Evolutionary conservation across 2,329 filamentous ascomycete genomes (phyloP).

Genomic region (Bisporella sp.): DNA sequence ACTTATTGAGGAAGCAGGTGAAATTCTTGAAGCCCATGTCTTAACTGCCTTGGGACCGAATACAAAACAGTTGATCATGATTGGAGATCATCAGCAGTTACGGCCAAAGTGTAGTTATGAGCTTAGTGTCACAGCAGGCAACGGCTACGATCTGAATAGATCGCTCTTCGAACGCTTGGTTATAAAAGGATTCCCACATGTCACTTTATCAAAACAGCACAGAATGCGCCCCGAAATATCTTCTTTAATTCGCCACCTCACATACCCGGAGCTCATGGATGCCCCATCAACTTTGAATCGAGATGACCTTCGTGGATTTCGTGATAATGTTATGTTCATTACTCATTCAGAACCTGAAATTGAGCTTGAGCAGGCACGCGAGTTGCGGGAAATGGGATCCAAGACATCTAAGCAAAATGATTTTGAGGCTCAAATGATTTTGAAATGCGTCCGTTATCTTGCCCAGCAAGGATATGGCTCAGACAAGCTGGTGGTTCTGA

Average conservation of each 20-base stretch:
- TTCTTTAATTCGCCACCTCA: slow-evolving; percentile 45
- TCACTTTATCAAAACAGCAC: slow-evolving; percentile 53
- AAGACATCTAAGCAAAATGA: slow-evolving; percentile 51
- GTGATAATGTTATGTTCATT: slow-evolving; percentile 56
- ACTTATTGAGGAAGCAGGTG: slow-evolving; percentile 66
- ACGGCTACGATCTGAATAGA: slow-evolving; percentile 59
- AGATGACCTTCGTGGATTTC: slow-evolving; percentile 46
- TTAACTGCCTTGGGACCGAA: slow-evolving; percentile 49
- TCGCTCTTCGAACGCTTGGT: slow-evolving; percentile 66
- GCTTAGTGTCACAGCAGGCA: slow-evolving; percentile 54
- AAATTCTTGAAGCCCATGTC: slow-evolving; percentile 63
- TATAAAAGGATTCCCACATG: slow-evolving; percentile 43
- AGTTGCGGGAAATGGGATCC: slow-evolving; percentile 41
- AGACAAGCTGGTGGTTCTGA: slow-evolving; percentile 59
- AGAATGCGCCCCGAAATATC: slow-evolving; percentile 66
- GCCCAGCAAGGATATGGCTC: slow-evolving; percentile 65
- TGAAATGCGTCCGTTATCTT: slow-evolving; percentile 59
- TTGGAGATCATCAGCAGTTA: slow-evolving; percentile 69
- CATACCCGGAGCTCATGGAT: slow-evolving; percentile 56
- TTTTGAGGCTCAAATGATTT: slow-evolving; percentile 60
- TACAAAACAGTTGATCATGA: slow-evolving; percentile 59
- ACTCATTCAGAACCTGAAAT: slow-evolving; percentile 52
- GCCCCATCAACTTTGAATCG: slow-evolving; percentile 41
- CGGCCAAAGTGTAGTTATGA: slow-evolving; percentile 59
- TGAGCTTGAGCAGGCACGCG: slow-evolving; percentile 33